Percentiles rank a stretch among this genome's conserved stretches.
These are phyloP conservation scores for Lecanicillium sp. DNA, from an alignment of 2,329 filamentous ascomycete genomes.

Conservation along the genomic window DNA sequence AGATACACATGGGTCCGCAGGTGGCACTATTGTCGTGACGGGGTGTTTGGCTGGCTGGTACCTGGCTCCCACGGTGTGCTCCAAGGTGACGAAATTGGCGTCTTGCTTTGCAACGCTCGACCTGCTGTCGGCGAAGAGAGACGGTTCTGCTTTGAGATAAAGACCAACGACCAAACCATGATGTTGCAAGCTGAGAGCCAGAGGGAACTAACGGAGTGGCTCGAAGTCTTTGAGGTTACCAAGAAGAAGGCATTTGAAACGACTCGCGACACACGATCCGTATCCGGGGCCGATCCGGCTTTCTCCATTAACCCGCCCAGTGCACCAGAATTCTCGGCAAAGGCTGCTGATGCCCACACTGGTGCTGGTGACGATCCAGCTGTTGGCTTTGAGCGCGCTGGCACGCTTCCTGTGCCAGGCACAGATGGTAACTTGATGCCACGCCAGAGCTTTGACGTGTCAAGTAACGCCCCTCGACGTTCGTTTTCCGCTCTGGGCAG, in stretches of 20 bases:
- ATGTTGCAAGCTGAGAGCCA: slow-evolving; percentile 92
- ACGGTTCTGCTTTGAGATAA: slow-evolving; percentile 95
- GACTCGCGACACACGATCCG: slow-evolving; percentile 42
- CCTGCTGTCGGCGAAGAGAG: slow-evolving; percentile 88
- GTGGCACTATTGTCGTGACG: slow-evolving; percentile 94
- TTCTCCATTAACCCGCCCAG: slow-evolving; percentile 88
- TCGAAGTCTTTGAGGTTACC: slow-evolving; percentile 85
- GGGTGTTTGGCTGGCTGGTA: slow-evolving; percentile 91
- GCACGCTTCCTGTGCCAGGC: slow-evolving; percentile 55
- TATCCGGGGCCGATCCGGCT: slow-evolving; percentile 58
- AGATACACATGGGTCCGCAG: slow-evolving; percentile 82
- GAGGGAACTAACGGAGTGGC: slow-evolving; percentile 85
- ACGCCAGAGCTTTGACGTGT: slow-evolving; percentile 68
- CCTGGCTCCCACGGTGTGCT: slow-evolving; percentile 81
- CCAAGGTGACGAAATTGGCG: slow-evolving; percentile 92
- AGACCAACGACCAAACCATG: slow-evolving; percentile 89
- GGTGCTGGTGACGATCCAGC: slow-evolving; percentile 42
- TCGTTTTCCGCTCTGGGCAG: slow-evolving; percentile 46
- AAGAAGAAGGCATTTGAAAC: slow-evolving; percentile 87
- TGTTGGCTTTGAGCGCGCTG: slow-evolving; percentile 47
- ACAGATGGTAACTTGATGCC: slow-evolving; percentile 38
- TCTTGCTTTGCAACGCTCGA: slow-evolving; percentile 86
- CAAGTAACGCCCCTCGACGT: slow-evolving; percentile 38
- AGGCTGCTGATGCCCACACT: slow-evolving; percentile 59
- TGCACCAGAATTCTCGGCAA: slow-evolving; percentile 85